Conservation (phyloP, 208 protist genomes). For the Porcisia deanei region DNA sequence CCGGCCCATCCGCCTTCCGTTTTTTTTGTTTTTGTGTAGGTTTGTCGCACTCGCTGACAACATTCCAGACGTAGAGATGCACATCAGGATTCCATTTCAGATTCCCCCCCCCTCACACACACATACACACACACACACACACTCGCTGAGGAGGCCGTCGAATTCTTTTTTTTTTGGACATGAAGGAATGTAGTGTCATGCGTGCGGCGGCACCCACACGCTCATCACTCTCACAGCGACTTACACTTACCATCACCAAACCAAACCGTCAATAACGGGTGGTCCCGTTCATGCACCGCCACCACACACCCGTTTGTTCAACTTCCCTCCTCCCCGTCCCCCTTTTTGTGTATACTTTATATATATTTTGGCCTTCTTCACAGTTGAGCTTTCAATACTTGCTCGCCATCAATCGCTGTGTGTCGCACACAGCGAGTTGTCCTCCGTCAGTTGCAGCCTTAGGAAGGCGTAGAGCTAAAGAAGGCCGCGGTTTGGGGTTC, state of each 20-base stretch:
- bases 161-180: not conserved
- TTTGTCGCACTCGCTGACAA: not conserved
- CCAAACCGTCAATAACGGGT: not conserved
- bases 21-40: not conserved
- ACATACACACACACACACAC: not conserved
- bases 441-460: not conserved
- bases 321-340: not conserved
- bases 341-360: not conserved
- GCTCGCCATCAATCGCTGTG: not conserved
- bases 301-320: not conserved
- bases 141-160: not conserved
- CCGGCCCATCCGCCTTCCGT: not conserved
- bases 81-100: not conserved
- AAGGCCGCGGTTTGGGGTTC: not conserved
- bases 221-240: not conserved
- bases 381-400: not conserved
- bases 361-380: not conserved
- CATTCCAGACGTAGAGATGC: not conserved
- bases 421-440: not conserved
- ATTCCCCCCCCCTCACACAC: not conserved
- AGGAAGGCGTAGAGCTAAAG: not conserved
- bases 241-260: not conserved
- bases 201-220: not conserved
- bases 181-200: not conserved
- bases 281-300: not conserved